phyloP scores from a whole-genome alignment of 352 stramenopile species.

The Globisporangium sylvaticum region DNA sequence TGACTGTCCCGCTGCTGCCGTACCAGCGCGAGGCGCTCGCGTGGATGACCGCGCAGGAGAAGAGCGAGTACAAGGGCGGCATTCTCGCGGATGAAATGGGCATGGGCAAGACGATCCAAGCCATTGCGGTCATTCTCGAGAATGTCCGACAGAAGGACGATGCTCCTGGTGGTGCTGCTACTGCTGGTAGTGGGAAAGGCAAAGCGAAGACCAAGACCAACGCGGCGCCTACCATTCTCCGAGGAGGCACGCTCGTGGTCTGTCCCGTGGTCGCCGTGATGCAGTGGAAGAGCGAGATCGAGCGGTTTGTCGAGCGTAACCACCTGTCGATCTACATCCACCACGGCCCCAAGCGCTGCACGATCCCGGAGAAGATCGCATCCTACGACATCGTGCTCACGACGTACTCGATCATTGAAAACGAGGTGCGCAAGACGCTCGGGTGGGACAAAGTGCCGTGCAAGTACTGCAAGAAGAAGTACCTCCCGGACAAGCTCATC shows the following conservation, averaged over 20 bases:
- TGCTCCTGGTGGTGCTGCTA: not conserved
- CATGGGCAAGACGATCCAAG: constrained; percentile 97
- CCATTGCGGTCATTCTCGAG: constrained; percentile 94
- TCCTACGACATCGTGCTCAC: constrained; percentile 98
- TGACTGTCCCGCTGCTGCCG: constrained; percentile 92
- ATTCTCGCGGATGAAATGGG: constrained; percentile 99
- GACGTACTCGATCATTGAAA: constrained; percentile 96
- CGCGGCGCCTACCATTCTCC: constrained; percentile 14
- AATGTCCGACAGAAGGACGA: constrained; percentile 54
- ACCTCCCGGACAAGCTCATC: constrained; percentile 92
- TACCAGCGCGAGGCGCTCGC: constrained; percentile 97
- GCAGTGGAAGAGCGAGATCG: constrained; percentile 91
- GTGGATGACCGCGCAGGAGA: constrained; percentile 94
- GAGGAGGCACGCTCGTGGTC: constrained; percentile 93
- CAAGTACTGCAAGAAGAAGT: constrained; percentile 93
- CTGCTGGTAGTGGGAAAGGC: not conserved
- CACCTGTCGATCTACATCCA: constrained; percentile 95
- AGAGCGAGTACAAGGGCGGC: constrained; percentile 86
- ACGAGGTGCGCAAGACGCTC: constrained; percentile 84
- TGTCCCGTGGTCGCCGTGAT: constrained; percentile 96
- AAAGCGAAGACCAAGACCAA: constrained; percentile 12
- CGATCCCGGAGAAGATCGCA: constrained; percentile 72
- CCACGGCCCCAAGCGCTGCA: constrained; percentile 90
- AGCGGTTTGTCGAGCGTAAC: constrained; percentile 90
- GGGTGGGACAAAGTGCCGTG: constrained; percentile 84